Conservation (phyloP, 2,329 filamentous ascomycete species). For the Sclerotinia subarctica region DNA sequence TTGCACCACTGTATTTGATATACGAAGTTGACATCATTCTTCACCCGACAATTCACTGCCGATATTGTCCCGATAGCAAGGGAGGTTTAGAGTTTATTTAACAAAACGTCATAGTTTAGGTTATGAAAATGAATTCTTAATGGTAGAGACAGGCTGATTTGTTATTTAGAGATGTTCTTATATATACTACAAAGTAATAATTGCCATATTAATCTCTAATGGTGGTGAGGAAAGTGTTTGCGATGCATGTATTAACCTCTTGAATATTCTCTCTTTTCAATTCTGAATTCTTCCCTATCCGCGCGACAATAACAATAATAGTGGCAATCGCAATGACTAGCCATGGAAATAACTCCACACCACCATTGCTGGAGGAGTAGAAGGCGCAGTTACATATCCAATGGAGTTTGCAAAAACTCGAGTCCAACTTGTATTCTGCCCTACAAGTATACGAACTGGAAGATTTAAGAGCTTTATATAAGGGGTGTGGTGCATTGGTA, state of each 20-base stretch:
- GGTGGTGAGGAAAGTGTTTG: no score
- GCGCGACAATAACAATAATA: not conserved
- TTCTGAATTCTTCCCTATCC: not conserved
- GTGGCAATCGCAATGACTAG: not conserved
- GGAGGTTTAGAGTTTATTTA: not conserved
- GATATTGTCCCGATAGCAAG: not conserved
- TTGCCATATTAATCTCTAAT: no score
- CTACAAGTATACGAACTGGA: slow-evolving; percentile 52
- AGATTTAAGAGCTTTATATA: slow-evolving; percentile 50
- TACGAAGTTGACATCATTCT: not conserved
- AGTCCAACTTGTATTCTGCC: slow-evolving; percentile 55
- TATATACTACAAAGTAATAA: no score
- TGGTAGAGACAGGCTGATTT: no score
- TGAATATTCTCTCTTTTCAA: not conserved
- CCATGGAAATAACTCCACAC: slow-evolving; percentile 14
- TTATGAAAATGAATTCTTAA: no score
- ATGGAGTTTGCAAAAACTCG: slow-evolving; percentile 67
- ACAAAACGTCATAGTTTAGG: no score
- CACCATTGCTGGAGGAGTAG: slow-evolving; percentile 31
- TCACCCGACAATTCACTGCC: not conserved
- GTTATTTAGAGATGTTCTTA: no score
- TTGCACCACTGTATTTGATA: not conserved
- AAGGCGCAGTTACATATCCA: slow-evolving; percentile 46
- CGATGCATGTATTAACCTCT: no score
- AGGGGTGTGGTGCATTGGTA: slow-evolving; percentile 31